Base-by-base conservation (phyloP, 2,329 filamentous ascomycete genomes). In the Knufia fluminis region DNA sequence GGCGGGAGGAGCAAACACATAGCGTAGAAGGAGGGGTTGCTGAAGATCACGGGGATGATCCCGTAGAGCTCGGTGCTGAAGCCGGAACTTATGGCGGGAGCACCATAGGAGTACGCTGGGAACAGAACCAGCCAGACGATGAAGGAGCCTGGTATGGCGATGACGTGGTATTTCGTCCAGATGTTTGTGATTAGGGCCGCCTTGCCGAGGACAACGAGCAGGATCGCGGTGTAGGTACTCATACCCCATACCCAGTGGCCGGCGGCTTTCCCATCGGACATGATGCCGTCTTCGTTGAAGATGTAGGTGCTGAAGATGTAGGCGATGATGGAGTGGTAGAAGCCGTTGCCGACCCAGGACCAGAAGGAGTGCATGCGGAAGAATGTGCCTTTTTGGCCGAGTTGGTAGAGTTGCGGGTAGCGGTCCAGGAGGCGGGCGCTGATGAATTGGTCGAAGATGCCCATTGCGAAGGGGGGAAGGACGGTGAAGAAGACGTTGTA, bases 401-500 rank as follows among this genome's bases (percentile, higher is more conserved):
- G 80, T 56, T 85, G 82, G 68, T 98, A 98, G 16, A 98, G 78
- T 66, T 98, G 94, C 10, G 92, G 92, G 65, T 98, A 98, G 23
- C 92, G 82, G 67, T 98, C 92, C 10, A 98, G 76, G 19, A 98
- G 74, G 20, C 92, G 83, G 4, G 94, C 92, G 36, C 89, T 95
- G 62, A 98, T 89, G 69, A 94, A 97, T 65, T 98, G 94, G 66
- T 98, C 94, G 57, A 96, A 87, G 56, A 98, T 94, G 59, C 92
- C 92, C 63, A 98, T 83, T 1, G 88, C 91, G 52, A 98, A 83
- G 1, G 92, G 92, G 14, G 92, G 92, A 16, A 96, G 74, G 17
- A 94, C 85, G 0, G 92, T 98, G 72, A 94, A 98, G 66, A 98
- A 85, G 66, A 98, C 89, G 73, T 98, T 98, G 76, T 96, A 98